Base-by-base conservation (phyloP, 2,329 filamentous ascomycete genomes). In the Pseudogymnoascus sp. region DNA sequence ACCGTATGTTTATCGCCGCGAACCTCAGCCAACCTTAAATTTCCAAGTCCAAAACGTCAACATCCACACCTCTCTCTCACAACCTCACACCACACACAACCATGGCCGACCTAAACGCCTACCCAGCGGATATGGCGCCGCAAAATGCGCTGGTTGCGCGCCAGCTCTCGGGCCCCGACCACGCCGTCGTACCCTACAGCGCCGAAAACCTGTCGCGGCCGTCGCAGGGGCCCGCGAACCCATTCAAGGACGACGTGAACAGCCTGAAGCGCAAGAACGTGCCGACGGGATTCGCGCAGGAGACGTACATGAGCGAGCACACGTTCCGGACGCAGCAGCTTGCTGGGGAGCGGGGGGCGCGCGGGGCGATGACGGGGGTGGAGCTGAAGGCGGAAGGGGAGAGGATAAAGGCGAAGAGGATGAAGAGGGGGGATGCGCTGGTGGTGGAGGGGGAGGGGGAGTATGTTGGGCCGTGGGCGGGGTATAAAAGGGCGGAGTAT, bases 401-500 rank as follows among this genome's bases (percentile, higher is more conserved):
- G 38, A 80, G 79, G 64, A 78, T 91, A 74, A 81, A 88, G 59
- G 80, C 87, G n/a, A 89, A 88, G 69, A 83, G 95, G 65, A 92
- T 97, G 75, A 86, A 80, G 68, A 97, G 95, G 72, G 95, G 95
- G 59, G 87, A 93, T 73, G 85, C 91, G 44, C 86, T 87, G 17
- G 82, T 97, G 40, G 88, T 93, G 0, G 93, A 96, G 70, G 95
- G 95, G 0, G 87, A 91, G 7, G 88, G 88, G 62, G 88, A 92
- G 53, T 99, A 99, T 75, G 83, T 96, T 38, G 96, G 96, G 0
- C 96, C 95, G 0, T 99, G 96, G 96, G 96, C 95, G 7, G 87
- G 83, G 73, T 96, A 96, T 72, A 82, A 82, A 69, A 82, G 86
- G 67, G 80, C 87, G 60, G 86, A 93, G 67, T 88, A 89, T 70